A percentile compares a stretch with the other conserved stretches of the same genome.
Conservation (phyloP, 2,329 filamentous ascomycete genomes). For the Fusarium oligoseptatum region DNA sequence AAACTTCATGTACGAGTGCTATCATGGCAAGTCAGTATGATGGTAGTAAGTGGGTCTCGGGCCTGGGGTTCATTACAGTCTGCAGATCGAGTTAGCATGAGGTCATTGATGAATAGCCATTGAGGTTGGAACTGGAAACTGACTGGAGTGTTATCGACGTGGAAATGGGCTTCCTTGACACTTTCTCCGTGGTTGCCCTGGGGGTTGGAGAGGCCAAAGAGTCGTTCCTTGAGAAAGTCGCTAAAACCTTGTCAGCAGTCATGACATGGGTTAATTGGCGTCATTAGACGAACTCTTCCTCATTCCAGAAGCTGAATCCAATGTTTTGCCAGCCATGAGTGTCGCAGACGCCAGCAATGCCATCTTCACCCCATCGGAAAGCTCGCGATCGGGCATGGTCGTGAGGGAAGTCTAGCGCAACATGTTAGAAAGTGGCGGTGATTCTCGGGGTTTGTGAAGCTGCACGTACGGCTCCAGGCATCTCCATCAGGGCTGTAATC, state of each 20-base stretch:
- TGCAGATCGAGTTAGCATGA: constrained; percentile 48
- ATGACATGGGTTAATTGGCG: neutral
- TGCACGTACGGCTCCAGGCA: constrained; percentile 89
- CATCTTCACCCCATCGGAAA: constrained; percentile 96
- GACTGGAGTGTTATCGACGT: constrained; percentile 90
- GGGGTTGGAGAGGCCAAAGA: constrained; percentile 95
- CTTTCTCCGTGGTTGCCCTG: constrained; percentile 98
- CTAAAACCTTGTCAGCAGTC: constrained; percentile 65
- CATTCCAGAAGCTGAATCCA: constrained; percentile 97
- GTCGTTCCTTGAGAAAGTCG: constrained; percentile 92
- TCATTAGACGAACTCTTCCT: constrained; percentile 78
- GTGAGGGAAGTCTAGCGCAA: constrained; percentile 84
- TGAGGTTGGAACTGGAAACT: constrained; percentile 44
- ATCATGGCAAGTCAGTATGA: constrained; percentile 35
- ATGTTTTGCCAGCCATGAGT: constrained; percentile 93
- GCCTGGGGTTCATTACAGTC: constrained; percentile 57
- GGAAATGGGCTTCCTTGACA: constrained; percentile 96
- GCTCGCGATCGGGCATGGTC: constrained; percentile 90
- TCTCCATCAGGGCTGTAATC: constrained; percentile 92
- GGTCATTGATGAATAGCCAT: neutral
- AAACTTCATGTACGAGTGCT: constrained; percentile 99
- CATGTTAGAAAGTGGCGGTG: constrained; percentile 30
- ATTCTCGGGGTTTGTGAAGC: neutral
- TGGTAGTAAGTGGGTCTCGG: neutral
- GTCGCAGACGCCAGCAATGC: constrained; percentile 93